These are phyloP conservation scores for Sutorius australiensis DNA, from an alignment of 768 basidiomycete species.

Conservation along the genomic window DNA sequence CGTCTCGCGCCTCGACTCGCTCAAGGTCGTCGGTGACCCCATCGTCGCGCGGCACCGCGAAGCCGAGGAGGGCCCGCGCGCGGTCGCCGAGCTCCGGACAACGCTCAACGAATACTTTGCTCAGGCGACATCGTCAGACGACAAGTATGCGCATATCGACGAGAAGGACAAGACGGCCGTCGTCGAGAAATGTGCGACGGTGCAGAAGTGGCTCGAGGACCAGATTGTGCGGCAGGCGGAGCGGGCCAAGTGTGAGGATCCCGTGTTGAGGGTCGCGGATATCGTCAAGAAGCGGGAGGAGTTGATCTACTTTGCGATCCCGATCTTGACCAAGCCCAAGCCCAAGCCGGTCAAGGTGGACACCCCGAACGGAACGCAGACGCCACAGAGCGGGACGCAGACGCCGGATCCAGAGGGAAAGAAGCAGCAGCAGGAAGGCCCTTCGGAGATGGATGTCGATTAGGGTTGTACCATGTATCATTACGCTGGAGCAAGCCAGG, in stretches of 20 bases:
- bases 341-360: conserved; percentile 74
- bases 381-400: conserved; percentile 64
- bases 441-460: conserved; percentile 83
- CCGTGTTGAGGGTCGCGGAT: conserved; percentile 76
- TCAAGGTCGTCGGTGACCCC: conserved; percentile 85
- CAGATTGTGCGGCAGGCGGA: conserved; percentile 83
- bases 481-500: background rate
- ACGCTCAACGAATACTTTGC: conserved; percentile 81
- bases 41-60: conserved; percentile 82
- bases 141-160: conserved; percentile 86
- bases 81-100: conserved; percentile 77
- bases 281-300: conserved; percentile 92
- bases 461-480: conserved; percentile 32
- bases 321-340: conserved; percentile 90
- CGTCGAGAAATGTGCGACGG: conserved; percentile 85
- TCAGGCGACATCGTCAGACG: conserved; percentile 80
- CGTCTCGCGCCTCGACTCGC: conserved; percentile 71
- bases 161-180: conserved; percentile 82
- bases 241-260: conserved; percentile 83
- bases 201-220: conserved; percentile 96
- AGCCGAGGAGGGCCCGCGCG: conserved; percentile 70
- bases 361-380: conserved; percentile 53
- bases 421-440: conserved; percentile 35
- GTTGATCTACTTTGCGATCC: conserved; percentile 81
- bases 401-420: conserved; percentile 49